Conservation (phyloP, 2,329 filamentous ascomycete genomes). For the Xylaria multiplex region DNA sequence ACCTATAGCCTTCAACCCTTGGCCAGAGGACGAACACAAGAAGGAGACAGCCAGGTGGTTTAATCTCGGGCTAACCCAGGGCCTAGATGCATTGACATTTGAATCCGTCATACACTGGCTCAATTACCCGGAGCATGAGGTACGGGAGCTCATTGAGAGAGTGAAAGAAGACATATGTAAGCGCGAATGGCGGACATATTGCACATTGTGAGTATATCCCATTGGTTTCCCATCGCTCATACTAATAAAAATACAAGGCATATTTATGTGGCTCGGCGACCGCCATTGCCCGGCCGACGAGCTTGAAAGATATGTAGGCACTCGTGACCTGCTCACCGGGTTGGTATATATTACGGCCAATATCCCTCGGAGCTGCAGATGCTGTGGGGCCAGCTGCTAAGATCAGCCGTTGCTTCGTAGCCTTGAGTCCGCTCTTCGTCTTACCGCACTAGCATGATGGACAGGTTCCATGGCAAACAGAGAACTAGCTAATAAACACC, state of each 20-base stretch:
- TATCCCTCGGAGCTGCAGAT: conserved; percentile 29
- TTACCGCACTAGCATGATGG: conserved; percentile 12
- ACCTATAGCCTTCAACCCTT: conserved; percentile 77
- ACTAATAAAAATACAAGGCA: conserved; percentile 42
- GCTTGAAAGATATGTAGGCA: conserved; percentile 39
- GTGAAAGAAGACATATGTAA: conserved; percentile 76
- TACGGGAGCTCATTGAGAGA: conserved; percentile 71
- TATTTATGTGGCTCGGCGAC: conserved; percentile 45
- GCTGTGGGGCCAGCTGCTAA: conserved; percentile 31
- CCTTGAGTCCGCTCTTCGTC: conserved; percentile 15
- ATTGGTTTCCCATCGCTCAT: conserved; percentile 22
- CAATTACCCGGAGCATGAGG: conserved; percentile 66
- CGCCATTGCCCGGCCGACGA: conserved; percentile 42
- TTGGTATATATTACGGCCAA: conserved; percentile 38
- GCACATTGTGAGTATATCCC: conserved; percentile 72
- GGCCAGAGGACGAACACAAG: conserved; percentile 71
- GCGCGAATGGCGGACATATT: conserved; percentile 76
- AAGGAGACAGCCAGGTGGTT: conserved; percentile 83
- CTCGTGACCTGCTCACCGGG: conserved; percentile 33
- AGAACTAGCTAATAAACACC: conserved; percentile 9
- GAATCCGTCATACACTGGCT: conserved; percentile 74
- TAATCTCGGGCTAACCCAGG: conserved; percentile 78
- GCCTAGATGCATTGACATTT: conserved; percentile 77
- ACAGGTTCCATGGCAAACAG: conserved; percentile 19
- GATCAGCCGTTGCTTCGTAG: conserved; percentile 13